phyloP scores from a whole-genome alignment of 2,329 filamentous ascomycete species.

The Penicillium digitatum region DNA sequence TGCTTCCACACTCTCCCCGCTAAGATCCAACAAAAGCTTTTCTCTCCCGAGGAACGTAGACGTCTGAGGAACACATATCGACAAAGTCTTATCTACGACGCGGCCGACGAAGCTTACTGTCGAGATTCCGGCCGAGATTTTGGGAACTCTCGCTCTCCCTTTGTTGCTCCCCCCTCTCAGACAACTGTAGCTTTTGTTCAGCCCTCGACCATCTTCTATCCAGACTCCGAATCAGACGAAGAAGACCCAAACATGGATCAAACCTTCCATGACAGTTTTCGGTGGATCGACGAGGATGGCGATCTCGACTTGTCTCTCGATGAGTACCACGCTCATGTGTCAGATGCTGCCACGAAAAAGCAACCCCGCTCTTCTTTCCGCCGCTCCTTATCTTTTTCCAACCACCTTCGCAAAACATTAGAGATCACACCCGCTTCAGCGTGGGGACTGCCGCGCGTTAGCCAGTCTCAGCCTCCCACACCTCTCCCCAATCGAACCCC shows the following conservation, averaged over 20 bases:
- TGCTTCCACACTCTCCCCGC: constrained; percentile 69
- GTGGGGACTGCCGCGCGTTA: constrained; percentile 31
- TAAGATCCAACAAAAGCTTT: constrained; percentile 66
- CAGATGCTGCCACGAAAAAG: constrained; percentile 42
- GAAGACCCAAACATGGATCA: constrained; percentile 45
- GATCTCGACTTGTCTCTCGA: constrained; percentile 67
- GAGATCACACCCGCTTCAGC: constrained; percentile 38
- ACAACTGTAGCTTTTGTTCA: constrained; percentile 15
- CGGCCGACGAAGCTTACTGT: constrained; percentile 56
- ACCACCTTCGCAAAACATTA: constrained; percentile 52
- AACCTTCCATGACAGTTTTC: constrained; percentile 63
- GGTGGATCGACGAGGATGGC: constrained; percentile 70
- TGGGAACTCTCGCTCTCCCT: constrained; percentile 32
- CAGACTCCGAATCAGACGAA: constrained; percentile 32
- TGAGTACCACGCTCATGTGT: constrained; percentile 64
- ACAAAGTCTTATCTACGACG: constrained; percentile 54
- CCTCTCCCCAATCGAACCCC: constrained; percentile 28
- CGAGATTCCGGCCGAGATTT: constrained; percentile 33
- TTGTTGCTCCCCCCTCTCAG: constrained; percentile 14
- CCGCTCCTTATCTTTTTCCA: constrained; percentile 67
- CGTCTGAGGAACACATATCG: constrained; percentile 53
- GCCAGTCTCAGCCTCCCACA: constrained; percentile 43
- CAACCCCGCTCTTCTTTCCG: constrained; percentile 57
- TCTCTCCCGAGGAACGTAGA: constrained; percentile 67
- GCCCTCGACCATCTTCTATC: constrained; percentile 25